Conservation (phyloP, 129 eudicot species). For the Arctium lappa region DNA sequence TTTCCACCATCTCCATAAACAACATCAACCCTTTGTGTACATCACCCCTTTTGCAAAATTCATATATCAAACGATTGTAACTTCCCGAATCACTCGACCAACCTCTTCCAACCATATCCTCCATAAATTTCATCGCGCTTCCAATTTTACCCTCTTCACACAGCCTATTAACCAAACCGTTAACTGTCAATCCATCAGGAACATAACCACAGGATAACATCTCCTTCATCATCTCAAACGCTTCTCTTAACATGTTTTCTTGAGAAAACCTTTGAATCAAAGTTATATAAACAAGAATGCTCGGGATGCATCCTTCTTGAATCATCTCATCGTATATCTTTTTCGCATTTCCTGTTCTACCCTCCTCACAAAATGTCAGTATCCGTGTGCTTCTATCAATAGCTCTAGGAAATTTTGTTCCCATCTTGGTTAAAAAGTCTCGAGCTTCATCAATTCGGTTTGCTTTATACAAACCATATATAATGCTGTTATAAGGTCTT, state of each 20-base stretch:
- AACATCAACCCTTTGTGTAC: conserved; percentile 39
- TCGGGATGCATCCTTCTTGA: conserved; percentile 43
- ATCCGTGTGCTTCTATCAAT: conserved; percentile 42
- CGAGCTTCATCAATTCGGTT: conserved; percentile 43
- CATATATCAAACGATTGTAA: conserved; percentile 44
- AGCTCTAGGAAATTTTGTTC: conserved; percentile 44
- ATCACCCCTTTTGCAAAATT: conserved; percentile 41
- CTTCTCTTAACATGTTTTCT: conserved; percentile 41
- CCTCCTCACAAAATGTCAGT: conserved; percentile 32
- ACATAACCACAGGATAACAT: conserved; percentile 50
- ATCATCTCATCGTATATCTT: conserved; percentile 36
- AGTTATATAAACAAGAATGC: conserved; percentile 44
- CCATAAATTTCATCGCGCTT: conserved; percentile 42
- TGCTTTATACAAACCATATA: conserved; percentile 62
- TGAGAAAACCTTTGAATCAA: conserved; percentile 38
- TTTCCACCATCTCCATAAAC: conserved; percentile 62
- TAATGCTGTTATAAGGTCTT: conserved; percentile 62
- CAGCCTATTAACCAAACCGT: conserved; percentile 38
- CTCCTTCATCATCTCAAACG: conserved; percentile 55
- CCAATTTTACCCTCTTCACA: conserved; percentile 51
- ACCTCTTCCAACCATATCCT: conserved; percentile 61
- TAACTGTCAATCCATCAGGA: conserved; percentile 43
- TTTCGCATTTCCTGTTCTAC: conserved; percentile 43
- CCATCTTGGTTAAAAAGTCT: conserved; percentile 50
- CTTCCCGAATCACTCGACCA: conserved; percentile 53